These are phyloP conservation scores for Plasmodium falciparum DNA, from an alignment of 169 alveolate species.

Conservation along the genomic window DNA sequence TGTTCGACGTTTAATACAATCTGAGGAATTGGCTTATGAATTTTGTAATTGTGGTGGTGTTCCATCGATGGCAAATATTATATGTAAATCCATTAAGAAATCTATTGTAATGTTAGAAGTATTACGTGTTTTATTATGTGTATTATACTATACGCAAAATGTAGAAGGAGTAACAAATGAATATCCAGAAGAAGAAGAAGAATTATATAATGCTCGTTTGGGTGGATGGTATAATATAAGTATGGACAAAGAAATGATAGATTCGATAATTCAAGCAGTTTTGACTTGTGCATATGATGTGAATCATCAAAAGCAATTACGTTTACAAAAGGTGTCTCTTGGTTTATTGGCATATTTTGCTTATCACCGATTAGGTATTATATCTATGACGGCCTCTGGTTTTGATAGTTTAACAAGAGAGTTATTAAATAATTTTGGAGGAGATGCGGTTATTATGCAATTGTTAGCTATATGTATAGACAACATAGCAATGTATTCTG, in stretches of 20 bases:
- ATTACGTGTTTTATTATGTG: slow-evolving; percentile 86
- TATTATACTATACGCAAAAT: slow-evolving; percentile 83
- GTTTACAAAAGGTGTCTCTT: slow-evolving; percentile 83
- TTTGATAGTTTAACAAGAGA: slow-evolving; percentile 76
- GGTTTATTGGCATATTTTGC: slow-evolving; percentile 83
- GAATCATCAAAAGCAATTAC: slow-evolving; percentile 77
- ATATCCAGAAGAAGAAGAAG: slow-evolving; percentile 81
- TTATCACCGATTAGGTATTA: slow-evolving; percentile 84
- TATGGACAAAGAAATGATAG: slow-evolving; percentile 83
- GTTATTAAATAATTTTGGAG: slow-evolving; percentile 75
- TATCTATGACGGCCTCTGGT: slow-evolving; percentile 81
- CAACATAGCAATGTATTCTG: slow-evolving; percentile 78
- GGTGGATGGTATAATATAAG: slow-evolving; percentile 87
- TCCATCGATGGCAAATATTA: slow-evolving; percentile 84
- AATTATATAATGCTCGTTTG: slow-evolving; percentile 56
- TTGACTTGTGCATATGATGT: slow-evolving; percentile 78
- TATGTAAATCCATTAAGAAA: slow-evolving; percentile 87
- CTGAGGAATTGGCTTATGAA: slow-evolving; percentile 91
- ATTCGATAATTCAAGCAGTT: slow-evolving; percentile 75
- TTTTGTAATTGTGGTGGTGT: slow-evolving; percentile 92
- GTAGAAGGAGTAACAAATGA: slow-evolving; percentile 85
- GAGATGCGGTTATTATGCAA: slow-evolving; percentile 76
- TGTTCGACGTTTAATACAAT: slow-evolving; percentile 88
- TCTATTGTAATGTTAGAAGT: slow-evolving; percentile 91
- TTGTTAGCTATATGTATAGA: slow-evolving; percentile 79